Evolutionary conservation across 2,329 filamentous ascomycete species (phyloP), one percentile per base, ranked within the genome.

Genomic region (Magnaporthales sp.): DNA sequence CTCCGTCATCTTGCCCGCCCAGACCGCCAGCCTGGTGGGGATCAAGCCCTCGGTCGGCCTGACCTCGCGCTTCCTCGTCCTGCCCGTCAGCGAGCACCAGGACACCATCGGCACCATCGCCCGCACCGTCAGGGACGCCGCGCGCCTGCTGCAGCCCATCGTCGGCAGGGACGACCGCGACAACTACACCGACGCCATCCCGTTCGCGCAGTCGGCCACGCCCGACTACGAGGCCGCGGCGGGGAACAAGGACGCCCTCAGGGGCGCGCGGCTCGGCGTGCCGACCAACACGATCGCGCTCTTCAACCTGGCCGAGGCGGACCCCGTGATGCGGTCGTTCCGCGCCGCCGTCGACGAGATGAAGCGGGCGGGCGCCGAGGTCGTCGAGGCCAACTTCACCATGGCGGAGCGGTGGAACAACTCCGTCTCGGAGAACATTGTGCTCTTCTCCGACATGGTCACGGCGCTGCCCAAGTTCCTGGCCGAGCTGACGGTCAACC

Each of bases 41-140:
- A 86, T 91, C 71, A 89, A 89, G 74, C 87, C 89, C 0, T 89
- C 87, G 0, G 84, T 90, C 3, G 89, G 89, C 0, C 77, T 91
- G 1, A 89, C 85, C 0, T 88, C 86, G 5, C 80, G 86, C 26
- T 75, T 83, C 68, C 78, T 89, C 4, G 88, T 91, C 1, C 84
- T 92, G 11, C 89, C 90, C 0, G 86, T 91, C 4, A 85, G 82
- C 2, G 75, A 82, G 32, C 83, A 86, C 70, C 86, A 89, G 71
- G 90, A 92, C 70, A 88, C 84, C 0, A 80, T 91, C 0, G 89
- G 90, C 0, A 81, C 84, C 0, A 86, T 92, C 75, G 85, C 85
- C 0, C 81, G 85, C 26, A 90, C 84, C 0, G 85, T 92, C 2
- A 81, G 81, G 15, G 90, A 92, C 71, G 88, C 89, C 0, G 85